Evolutionary conservation across 164 flowering plant species (phyloP).

Genomic region (Buxus sempervirens): DNA sequence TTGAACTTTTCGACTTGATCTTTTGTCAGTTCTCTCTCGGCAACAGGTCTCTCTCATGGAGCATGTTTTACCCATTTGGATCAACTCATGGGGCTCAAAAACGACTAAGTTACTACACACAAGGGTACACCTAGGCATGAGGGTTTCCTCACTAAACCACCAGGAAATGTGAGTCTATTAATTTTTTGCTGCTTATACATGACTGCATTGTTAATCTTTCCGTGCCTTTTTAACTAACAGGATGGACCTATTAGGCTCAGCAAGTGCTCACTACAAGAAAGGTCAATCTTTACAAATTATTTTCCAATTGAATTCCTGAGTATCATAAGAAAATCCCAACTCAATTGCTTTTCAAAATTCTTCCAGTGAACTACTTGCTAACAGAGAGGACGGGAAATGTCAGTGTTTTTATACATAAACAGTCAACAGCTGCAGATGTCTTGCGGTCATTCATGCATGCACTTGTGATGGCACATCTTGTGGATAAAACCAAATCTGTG

Average conservation of each 20-base stretch:
- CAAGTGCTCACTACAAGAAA: slow-evolving; percentile 56
- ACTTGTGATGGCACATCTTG: slow-evolving; percentile 53
- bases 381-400: slow-evolving; percentile 49
- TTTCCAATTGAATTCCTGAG: neutral
- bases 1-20: slow-evolving; percentile 23
- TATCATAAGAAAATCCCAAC: neutral
- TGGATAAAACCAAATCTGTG: slow-evolving; percentile 19
- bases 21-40: slow-evolving; percentile 76
- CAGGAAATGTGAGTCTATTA: slow-evolving; percentile 59
- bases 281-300: slow-evolving; percentile 35
- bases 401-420: slow-evolving; percentile 55
- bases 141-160: slow-evolving; percentile 64
- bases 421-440: slow-evolving; percentile 65
- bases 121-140: slow-evolving; percentile 52
- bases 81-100: slow-evolving; percentile 40
- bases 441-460: slow-evolving; percentile 82
- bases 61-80: slow-evolving; percentile 77
- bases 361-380: slow-evolving; percentile 65
- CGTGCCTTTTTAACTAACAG: slow-evolving; percentile 33
- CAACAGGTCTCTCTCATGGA: slow-evolving; percentile 77
- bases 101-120: slow-evolving; percentile 28
- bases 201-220: neutral
- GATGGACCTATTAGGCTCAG: slow-evolving; percentile 41
- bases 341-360: slow-evolving; percentile 10
- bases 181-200: slow-evolving; percentile 7